Percentiles rank a stretch among this genome's conserved stretches.
Conservation (phyloP, 2,329 filamentous ascomycete species). For the Sporothrix protearum region DNA sequence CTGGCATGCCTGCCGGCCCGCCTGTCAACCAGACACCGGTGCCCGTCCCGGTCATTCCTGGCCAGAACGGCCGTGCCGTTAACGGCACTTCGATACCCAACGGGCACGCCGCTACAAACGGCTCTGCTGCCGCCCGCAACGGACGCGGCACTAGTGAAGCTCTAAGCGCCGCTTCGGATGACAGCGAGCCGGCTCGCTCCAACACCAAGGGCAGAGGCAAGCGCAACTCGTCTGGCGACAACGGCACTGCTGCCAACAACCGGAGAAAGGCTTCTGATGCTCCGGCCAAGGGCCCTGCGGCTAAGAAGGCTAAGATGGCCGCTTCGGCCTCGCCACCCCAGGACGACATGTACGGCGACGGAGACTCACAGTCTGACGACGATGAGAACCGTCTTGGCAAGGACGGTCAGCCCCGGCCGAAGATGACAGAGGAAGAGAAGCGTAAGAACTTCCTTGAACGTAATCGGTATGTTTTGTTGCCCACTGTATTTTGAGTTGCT, state of each 20-base stretch:
- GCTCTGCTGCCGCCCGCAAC: conserved; percentile 32
- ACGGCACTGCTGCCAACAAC: conserved; percentile 51
- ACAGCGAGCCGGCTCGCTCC: conserved; percentile 65
- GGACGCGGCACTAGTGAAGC: conserved; percentile 62
- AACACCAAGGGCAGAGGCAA: conserved; percentile 66
- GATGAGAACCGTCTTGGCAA: conserved; percentile 53
- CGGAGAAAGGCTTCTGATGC: conserved; percentile 73
- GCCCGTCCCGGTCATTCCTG: conserved; percentile 28
- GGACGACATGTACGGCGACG: conserved; percentile 17
- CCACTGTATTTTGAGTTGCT: not conserved
- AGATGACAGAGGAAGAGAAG: conserved; percentile 99
- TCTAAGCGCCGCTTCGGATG: conserved; percentile 68
- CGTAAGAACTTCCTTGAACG: conserved; percentile 95
- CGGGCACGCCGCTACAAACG: conserved; percentile 25
- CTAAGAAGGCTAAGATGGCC: conserved; percentile 68
- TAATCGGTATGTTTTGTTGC: conserved; percentile 65
- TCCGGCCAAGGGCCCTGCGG: conserved; percentile 58
- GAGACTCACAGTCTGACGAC: conserved; percentile 38
- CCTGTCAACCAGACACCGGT: conserved; percentile 9
- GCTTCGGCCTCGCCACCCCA: conserved; percentile 26
- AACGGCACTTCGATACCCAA: conserved; percentile 54
- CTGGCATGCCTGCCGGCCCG: not conserved
- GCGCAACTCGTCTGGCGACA: conserved; percentile 50
- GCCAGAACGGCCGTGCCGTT: conserved; percentile 29
- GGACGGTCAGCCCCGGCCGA: conserved; percentile 60